A percentile compares a stretch with the other conserved stretches of the same genome.
Conservation (phyloP, 805 yeast species). For the Kluyveromyces lactis region DNA sequence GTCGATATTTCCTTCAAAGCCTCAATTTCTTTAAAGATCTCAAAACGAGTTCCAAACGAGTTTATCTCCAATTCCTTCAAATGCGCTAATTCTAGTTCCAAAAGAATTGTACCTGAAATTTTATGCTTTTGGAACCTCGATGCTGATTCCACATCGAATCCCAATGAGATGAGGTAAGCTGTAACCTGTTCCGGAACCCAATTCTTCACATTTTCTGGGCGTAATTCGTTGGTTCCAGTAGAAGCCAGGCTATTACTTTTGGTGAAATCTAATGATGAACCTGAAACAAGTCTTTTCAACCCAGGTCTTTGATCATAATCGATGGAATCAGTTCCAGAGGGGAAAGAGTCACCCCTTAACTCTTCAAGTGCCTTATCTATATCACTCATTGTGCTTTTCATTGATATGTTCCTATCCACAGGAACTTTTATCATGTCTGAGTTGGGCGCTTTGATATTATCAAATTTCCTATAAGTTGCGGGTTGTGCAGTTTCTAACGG, state of each 20-base stretch:
- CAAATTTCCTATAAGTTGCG: slow-evolving; percentile 1
- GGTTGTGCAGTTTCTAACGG: slow-evolving; percentile 20
- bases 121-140: slow-evolving; percentile 80
- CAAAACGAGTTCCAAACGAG: slow-evolving; percentile 93
- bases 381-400: slow-evolving; percentile 53
- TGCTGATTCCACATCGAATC: slow-evolving; percentile 69
- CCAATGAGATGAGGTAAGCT: slow-evolving; percentile 60
- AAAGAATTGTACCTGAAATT: slow-evolving; percentile 76
- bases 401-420: slow-evolving; percentile 31
- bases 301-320: slow-evolving; percentile 13
- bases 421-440: not conserved
- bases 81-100: slow-evolving; percentile 78
- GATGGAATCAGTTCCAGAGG: slow-evolving; percentile 7
- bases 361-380: slow-evolving; percentile 69
- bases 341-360: slow-evolving; percentile 32
- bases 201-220: slow-evolving; percentile 40
- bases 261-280: slow-evolving; percentile 11
- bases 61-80: slow-evolving; percentile 86
- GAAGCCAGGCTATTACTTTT: slow-evolving; percentile 6
- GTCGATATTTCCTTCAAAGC: slow-evolving; percentile 33
- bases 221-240: slow-evolving; percentile 27
- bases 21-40: slow-evolving; percentile 83
- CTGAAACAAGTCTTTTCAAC: slow-evolving; percentile 6
- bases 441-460: slow-evolving; percentile 3
- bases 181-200: slow-evolving; percentile 91